Base-by-base conservation (phyloP, 306 rosid genomes). In the Begonia peltatifolia region DNA sequence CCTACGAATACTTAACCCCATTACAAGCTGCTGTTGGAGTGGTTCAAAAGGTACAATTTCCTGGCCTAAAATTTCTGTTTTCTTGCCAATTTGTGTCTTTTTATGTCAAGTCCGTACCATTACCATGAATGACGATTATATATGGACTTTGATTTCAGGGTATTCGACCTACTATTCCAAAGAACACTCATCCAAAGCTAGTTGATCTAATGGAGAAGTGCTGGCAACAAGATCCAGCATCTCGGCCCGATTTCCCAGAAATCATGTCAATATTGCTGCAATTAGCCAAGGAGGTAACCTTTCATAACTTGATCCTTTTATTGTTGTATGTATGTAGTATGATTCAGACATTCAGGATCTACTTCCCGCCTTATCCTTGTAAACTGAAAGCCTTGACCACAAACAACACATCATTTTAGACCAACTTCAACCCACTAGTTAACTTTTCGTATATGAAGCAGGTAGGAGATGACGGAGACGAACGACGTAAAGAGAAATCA, bases 11-110 rank as follows among this genome's bases (percentile, higher is more conserved):
- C 74, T 70, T 92, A 47, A 92, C 93, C 54, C 99, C 99, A 38
- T 74, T 92, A 65, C 99, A 92, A 72, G 99, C 99, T 36, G 99
- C 96, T 48, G 87, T 87, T 43, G 99, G 99, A 64, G 99, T 92
- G 41, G 94, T 87, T 56, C 96, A 87, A 57, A 83, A 76, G 94
- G 99, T 92, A 30, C 42, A 56, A 49, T 44, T 22, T 7, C 18
- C 65, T 54, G 41, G 50, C 50, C 51, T 38, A 15, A 42, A 52
- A 46, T 65, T 30, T 30, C 38, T 5, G 9, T 30, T 30, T 30
- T 30, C 9, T 30, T 7, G 38, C 6, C 38, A 7, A 30, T 5
- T 5, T 30, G 38, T 30, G 6, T 5, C 38, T 5, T 30, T 30
- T 30, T 30, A 30, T 30, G 38, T 30, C 35, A 9, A 7, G 6